A percentile compares a stretch with the other conserved stretches of the same genome.
Conservation (phyloP, 2,329 filamentous ascomycete genomes). For the Pestalotiopsis sp. region DNA sequence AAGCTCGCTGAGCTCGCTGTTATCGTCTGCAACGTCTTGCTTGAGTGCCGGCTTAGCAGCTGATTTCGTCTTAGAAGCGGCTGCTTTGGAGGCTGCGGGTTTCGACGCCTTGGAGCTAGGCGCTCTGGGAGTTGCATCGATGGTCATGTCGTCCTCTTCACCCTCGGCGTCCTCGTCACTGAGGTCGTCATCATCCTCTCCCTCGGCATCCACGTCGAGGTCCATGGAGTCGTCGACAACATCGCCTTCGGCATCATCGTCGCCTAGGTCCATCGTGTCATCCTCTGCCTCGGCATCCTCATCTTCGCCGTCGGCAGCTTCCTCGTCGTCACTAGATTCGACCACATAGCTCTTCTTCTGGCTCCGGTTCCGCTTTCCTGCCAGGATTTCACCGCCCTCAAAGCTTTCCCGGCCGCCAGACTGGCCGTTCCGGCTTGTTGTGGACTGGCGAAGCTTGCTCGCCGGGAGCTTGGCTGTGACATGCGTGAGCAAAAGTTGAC, state of each 20-base stretch:
- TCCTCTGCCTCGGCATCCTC: constrained; percentile 42
- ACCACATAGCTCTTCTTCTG: constrained; percentile 64
- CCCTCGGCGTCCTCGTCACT: constrained; percentile 48
- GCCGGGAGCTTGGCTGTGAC: constrained; percentile 56
- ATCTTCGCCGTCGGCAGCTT: constrained; percentile 40
- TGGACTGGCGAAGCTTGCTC: constrained; percentile 55
- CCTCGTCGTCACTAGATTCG: constrained; percentile 50
- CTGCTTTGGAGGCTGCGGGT: constrained; percentile 32
- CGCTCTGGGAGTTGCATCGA: constrained; percentile 35
- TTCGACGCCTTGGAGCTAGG: constrained; percentile 55
- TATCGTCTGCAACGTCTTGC: constrained; percentile 34
- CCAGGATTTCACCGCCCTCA: constrained; percentile 49
- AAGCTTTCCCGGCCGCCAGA: constrained; percentile 39
- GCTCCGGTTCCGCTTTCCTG: constrained; percentile 56
- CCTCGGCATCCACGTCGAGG: constrained; percentile 44
- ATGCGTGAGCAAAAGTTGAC: constrained; percentile 48
- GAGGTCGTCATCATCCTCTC: constrained; percentile 34
- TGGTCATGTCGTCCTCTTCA: constrained; percentile 54
- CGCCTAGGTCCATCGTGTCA: constrained; percentile 28
- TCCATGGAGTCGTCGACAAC: constrained; percentile 40
- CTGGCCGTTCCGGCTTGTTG: constrained; percentile 40
- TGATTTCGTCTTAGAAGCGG: constrained; percentile 29
- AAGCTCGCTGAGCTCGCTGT: constrained; percentile 58
- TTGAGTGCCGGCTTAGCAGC: constrained; percentile 32
- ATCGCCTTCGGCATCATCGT: constrained; percentile 36